Evolutionary conservation across 2,329 filamentous ascomycete genomes (phyloP), one percentile per base, ranked within the genome.

Genomic region (Lasiodiplodia sp.): DNA sequence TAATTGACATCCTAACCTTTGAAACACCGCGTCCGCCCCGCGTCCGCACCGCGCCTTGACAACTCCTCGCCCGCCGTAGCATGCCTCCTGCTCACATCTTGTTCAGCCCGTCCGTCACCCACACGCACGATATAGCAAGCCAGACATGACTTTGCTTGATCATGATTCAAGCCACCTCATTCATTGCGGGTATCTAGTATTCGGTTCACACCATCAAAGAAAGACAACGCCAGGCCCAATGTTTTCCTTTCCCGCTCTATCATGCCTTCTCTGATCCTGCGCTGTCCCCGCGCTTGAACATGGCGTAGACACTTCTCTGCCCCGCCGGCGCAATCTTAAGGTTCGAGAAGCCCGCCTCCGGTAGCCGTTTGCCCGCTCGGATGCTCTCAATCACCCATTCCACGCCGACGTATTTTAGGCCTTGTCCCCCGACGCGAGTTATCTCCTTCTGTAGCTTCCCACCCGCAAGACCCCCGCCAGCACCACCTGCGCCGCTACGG

Each of bases 371-470:
- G 84, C 65, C 69, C 31, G 44, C 58, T 31, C 51, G 37, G 7
- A 67, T 55, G 56, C 58, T 56, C 44, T 63, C 58, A n/a, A 65
- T 34, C 8, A 58, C 74, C 93, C 94, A 97, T 73, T 96, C 91
- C 31, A 90, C 92, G 64, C 86, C 88, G 66, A 97, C 91, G 78
- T 91, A 95, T 81, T 90, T 94, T 64, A 97, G 85, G 31, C 87
- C 88, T 71, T 87, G 88, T 12, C 92, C 92, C 25, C 90, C 85
- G 4, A 88, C 83, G 67, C 86, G 86, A 31, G 83, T 80, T 68
- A 96, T 91, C 82, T 97, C 94, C 78, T 88, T 92, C 73, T 97
- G 91, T 62, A 96, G 82, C 82, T 97, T 97, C 37, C 86, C 85
- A 1, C 87, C 89, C 4, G 94, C 88, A 7, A 97, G 83, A 0